A percentile compares a stretch with the other conserved stretches of the same genome.
Evolutionary conservation across 2,329 filamentous ascomycete species (phyloP).

Genomic region (Bisporella sp.): DNA sequence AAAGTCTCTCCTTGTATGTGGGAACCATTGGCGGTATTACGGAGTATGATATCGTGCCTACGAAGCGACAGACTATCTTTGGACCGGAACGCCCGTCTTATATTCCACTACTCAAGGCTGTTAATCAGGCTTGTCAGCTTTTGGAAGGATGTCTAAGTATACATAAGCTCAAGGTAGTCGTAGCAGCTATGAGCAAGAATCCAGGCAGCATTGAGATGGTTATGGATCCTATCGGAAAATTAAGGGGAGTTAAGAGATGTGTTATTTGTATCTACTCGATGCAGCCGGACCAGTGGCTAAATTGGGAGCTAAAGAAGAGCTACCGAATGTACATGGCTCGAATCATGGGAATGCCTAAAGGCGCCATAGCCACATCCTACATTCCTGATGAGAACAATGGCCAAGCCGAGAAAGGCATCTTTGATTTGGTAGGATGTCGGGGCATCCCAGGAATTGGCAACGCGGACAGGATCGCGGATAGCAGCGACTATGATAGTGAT

Average conservation of each 20-base stretch:
- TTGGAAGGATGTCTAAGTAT: no score
- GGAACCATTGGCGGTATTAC: no score
- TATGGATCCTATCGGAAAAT: neutral
- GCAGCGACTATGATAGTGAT: neutral
- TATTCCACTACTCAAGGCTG: no score
- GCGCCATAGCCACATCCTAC: neutral
- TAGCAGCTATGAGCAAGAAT: slow-evolving; percentile 1
- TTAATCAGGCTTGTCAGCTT: no score
- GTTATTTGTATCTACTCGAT: neutral
- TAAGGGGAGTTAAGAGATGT: neutral
- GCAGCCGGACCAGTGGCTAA: slow-evolving; percentile 1
- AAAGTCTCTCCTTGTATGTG: no score
- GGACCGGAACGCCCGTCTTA: no score
- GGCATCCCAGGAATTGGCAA: neutral
- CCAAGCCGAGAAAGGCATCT: neutral
- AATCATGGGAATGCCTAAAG: slow-evolving; percentile 1
- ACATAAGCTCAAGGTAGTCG: neutral
- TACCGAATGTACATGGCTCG: slow-evolving; percentile 1
- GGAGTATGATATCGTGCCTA: no score
- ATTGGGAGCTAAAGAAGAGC: slow-evolving; percentile 1
- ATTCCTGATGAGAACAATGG: slow-evolving; percentile 1
- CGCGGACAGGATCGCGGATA: neutral
- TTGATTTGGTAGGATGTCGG: neutral
- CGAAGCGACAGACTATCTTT: no score
- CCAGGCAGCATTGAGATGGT: slow-evolving; percentile 1